Conservation (phyloP, 306 rosid genomes). For the Mimosa bimucronata region DNA sequence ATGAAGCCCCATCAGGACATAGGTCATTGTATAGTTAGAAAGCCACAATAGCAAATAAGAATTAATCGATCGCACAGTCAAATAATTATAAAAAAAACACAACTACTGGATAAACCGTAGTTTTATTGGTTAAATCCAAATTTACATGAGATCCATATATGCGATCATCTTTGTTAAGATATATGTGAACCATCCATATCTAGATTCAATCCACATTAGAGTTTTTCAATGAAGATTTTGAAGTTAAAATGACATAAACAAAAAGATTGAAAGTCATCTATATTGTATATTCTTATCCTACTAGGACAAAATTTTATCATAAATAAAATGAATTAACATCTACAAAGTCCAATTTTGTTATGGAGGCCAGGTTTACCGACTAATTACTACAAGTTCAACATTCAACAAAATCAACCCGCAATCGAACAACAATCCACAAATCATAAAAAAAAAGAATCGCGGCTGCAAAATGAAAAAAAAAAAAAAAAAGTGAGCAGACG, state of each 20-base stretch:
- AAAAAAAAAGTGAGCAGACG: background rate
- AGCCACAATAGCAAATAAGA: background rate
- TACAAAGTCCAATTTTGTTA: background rate
- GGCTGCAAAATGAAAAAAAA: too few relatives aligned
- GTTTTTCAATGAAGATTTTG: background rate
- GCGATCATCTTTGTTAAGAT: background rate
- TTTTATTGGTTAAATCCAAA: background rate
- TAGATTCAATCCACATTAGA: background rate
- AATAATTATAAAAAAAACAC: background rate
- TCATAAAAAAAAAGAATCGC: background rate
- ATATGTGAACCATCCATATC: background rate
- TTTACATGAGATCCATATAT: background rate
- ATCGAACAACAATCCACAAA: background rate
- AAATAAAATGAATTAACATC: background rate
- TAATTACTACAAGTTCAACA: background rate
- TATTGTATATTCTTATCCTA: background rate
- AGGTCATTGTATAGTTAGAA: background rate
- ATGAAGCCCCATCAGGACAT: background rate
- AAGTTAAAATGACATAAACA: background rate
- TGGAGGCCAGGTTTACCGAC: background rate
- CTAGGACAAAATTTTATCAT: background rate
- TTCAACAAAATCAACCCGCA: background rate
- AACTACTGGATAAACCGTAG: background rate
- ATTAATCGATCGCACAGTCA: background rate
- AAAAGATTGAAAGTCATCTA: background rate